Percentiles rank a stretch among this genome's conserved stretches.
Conservation (phyloP, 202 grass and related monocot genomes). For the Panicum hallii region DNA sequence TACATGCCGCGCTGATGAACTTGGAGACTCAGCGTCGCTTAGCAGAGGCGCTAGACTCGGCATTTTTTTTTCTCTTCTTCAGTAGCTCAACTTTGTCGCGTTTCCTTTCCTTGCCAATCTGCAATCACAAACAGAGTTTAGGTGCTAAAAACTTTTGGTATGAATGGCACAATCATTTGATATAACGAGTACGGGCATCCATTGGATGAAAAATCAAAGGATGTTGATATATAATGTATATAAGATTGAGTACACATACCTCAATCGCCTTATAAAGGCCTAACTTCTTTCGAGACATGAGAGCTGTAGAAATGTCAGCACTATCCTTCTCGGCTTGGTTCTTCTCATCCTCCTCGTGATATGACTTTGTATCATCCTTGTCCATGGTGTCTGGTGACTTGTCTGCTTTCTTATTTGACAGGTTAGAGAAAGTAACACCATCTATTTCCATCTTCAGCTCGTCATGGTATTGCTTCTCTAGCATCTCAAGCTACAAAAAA, state of each 20-base stretch:
- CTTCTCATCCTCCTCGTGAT: conserved; percentile 20
- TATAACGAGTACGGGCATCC: background rate
- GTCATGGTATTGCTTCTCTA: conserved; percentile 91
- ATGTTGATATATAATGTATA: background rate
- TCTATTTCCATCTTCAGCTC: conserved; percentile 88
- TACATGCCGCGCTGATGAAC: background rate
- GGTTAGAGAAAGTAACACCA: conserved; percentile 61
- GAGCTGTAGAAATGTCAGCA: conserved; percentile 45
- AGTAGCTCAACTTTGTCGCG: conserved; percentile 59
- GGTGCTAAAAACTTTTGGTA: background rate
- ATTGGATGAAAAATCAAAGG: background rate
- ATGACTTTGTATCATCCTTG: conserved; percentile 45
- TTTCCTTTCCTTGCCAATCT: conserved; percentile 65
- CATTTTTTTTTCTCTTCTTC: conserved; percentile 78
- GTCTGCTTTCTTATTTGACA: conserved; percentile 63
- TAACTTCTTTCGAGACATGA: conserved; percentile 71
- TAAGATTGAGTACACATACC: conserved; percentile 48
- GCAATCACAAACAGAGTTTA: background rate
- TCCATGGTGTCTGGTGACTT: conserved; percentile 43
- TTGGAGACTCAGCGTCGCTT: conserved; percentile 30
- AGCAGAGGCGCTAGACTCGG: conserved; percentile 42
- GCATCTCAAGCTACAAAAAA: conserved; percentile 66
- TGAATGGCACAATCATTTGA: background rate
- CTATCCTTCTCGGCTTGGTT: conserved; percentile 57
- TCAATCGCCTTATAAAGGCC: conserved; percentile 79